phyloP scores from a whole-genome alignment of 1,139 yeast genomes.

The Debaryomyces nepalensis region DNA sequence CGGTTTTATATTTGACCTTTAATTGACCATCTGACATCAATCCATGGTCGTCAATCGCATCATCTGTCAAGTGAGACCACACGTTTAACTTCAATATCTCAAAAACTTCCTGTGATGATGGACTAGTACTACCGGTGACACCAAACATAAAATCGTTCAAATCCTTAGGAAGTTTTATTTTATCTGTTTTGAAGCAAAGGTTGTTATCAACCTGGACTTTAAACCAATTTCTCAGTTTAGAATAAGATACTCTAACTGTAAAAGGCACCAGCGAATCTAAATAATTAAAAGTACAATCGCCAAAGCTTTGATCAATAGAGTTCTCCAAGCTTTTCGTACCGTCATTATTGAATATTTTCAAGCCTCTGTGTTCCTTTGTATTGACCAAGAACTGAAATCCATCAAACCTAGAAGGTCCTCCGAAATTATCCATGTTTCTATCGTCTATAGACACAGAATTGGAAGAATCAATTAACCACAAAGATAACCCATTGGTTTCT shows the following conservation, averaged over 20 bases:
- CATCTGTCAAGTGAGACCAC: constrained; percentile 57
- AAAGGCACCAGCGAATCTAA: constrained; percentile 73
- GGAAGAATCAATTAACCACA: constrained; percentile 49
- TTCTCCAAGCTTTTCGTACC: constrained; percentile 43
- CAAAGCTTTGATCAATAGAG: constrained; percentile 43
- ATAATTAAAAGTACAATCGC: constrained; percentile 60
- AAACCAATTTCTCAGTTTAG: constrained; percentile 44
- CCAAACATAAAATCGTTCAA: constrained; percentile 51
- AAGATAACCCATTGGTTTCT: constrained; percentile 51
- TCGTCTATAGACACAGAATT: constrained; percentile 29
- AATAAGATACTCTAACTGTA: constrained; percentile 66
- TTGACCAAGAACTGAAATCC: constrained; percentile 66
- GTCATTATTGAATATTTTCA: constrained; percentile 64
- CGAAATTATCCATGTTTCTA: constrained; percentile 38
- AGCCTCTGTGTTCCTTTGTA: constrained; percentile 50
- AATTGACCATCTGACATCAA: constrained; percentile 51
- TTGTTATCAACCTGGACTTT: constrained; percentile 73
- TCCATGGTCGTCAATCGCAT: constrained; percentile 62
- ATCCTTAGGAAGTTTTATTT: constrained; percentile 43
- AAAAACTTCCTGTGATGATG: constrained; percentile 54
- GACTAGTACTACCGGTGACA: constrained; percentile 48
- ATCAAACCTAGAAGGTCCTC: constrained; percentile 58
- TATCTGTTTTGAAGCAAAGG: constrained; percentile 67
- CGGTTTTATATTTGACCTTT: constrained; percentile 28
- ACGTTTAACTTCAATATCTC: constrained; percentile 62